phyloP scores from a whole-genome alignment of 306 rosid species.

The Cicer judaicum region DNA sequence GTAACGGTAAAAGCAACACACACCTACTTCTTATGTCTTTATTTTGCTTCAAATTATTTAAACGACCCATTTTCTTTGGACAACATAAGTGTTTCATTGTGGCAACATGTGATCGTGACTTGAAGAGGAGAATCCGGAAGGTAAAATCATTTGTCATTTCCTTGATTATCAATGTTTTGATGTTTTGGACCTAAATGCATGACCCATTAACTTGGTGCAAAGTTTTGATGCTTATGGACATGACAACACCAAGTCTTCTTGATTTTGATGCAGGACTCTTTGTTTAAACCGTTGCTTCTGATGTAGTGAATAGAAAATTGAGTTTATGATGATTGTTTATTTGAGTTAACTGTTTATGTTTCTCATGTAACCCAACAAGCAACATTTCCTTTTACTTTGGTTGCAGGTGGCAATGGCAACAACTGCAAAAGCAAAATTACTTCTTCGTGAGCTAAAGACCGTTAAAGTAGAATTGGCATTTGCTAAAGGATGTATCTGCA shows the following conservation, averaged over 20 bases:
- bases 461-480: not conserved
- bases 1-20: not conserved
- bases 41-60: slow-evolving; percentile 16
- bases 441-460: not conserved
- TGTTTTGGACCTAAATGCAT: slow-evolving; percentile 8
- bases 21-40: slow-evolving; percentile 19
- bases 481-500: slow-evolving; percentile 11
- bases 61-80: slow-evolving; percentile 40
- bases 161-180: not conserved
- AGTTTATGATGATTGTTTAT: slow-evolving; percentile 2
- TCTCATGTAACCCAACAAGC: slow-evolving; percentile 34
- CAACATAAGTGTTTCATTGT: slow-evolving; percentile 91
- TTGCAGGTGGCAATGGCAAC: slow-evolving; percentile 97
- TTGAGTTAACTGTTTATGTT: not conserved
- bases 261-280: slow-evolving; percentile 20
- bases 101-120: slow-evolving; percentile 93
- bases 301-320: not conserved
- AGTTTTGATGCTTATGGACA: slow-evolving; percentile 60
- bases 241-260: not conserved
- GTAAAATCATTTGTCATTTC: slow-evolving; percentile 46
- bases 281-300: not conserved
- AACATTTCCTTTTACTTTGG: slow-evolving; percentile 37
- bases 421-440: slow-evolving; percentile 78
- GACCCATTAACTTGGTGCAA: slow-evolving; percentile 49
- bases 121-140: slow-evolving; percentile 93